Percentiles rank a stretch among this genome's conserved stretches.
Conservation (phyloP, 2,329 filamentous ascomycete genomes). For the Aspergillus clavatus region DNA sequence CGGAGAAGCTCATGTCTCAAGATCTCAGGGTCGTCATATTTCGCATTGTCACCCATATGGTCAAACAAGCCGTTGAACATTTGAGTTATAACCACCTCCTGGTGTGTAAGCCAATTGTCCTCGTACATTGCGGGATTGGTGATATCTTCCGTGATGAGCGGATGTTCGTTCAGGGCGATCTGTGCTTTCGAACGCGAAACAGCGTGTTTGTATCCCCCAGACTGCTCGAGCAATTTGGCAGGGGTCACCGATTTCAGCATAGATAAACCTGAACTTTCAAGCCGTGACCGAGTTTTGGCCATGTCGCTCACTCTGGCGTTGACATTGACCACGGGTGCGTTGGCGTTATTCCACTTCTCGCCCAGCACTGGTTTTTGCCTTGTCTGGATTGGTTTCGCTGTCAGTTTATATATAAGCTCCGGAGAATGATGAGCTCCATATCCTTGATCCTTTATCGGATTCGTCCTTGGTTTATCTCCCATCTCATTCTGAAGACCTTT, state of each 20-base stretch:
- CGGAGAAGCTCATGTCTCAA: slow-evolving; percentile 48
- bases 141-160: slow-evolving; percentile 52
- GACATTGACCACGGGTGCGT: neutral
- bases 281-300: neutral
- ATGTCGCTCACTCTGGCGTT: neutral
- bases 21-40: slow-evolving; percentile 20
- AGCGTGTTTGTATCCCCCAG: slow-evolving; percentile 28
- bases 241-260: slow-evolving; percentile 11
- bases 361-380: slow-evolving; percentile 8
- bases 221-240: slow-evolving; percentile 10
- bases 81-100: slow-evolving; percentile 58
- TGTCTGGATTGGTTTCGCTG: slow-evolving; percentile 6
- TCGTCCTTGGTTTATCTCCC: slow-evolving; percentile 25
- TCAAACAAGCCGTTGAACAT: slow-evolving; percentile 55
- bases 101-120: slow-evolving; percentile 58
- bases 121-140: slow-evolving; percentile 56
- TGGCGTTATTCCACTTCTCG: slow-evolving; percentile 13
- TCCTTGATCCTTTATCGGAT: slow-evolving; percentile 1
- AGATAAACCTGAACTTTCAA: neutral
- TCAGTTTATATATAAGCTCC: slow-evolving; percentile 3
- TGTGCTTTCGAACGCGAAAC: slow-evolving; percentile 26
- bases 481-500: slow-evolving; percentile 13
- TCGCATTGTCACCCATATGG: slow-evolving; percentile 20
- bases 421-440: neutral
- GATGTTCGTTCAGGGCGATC: slow-evolving; percentile 40